phyloP scores from a whole-genome alignment of 1,139 yeast genomes.

The Lodderomyces jiufengensis region DNA sequence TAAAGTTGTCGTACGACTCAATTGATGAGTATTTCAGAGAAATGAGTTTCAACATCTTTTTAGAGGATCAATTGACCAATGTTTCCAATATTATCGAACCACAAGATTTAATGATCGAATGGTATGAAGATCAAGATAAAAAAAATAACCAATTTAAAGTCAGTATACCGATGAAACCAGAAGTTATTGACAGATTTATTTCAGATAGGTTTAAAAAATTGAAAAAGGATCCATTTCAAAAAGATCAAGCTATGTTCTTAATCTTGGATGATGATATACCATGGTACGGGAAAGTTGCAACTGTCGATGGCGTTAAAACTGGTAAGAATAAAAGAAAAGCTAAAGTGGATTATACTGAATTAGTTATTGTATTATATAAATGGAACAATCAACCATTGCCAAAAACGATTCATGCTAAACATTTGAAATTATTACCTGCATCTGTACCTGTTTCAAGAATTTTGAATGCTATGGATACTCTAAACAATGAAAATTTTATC shows the following conservation, averaged over 20 bases:
- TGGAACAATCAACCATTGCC: constrained; percentile 60
- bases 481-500: constrained; percentile 54
- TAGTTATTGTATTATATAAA: constrained; percentile 49
- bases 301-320: constrained; percentile 31
- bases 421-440: constrained; percentile 54
- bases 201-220: constrained; percentile 38
- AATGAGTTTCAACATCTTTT: constrained; percentile 57
- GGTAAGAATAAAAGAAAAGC: constrained; percentile 1
- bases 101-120: constrained; percentile 42
- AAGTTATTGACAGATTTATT: constrained; percentile 40
- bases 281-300: constrained; percentile 46
- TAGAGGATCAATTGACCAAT: constrained; percentile 57
- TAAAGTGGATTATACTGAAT: constrained; percentile 21
- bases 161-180: constrained; percentile 34
- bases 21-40: constrained; percentile 54
- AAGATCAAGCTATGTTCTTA: constrained; percentile 46
- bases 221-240: constrained; percentile 46
- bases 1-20: constrained; percentile 47
- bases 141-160: constrained; percentile 38
- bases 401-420: constrained; percentile 29
- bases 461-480: constrained; percentile 58
- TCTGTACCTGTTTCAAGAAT: constrained; percentile 62
- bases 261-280: constrained; percentile 36
- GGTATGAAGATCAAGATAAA: constrained; percentile 49
- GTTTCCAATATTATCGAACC: constrained; percentile 30